phyloP scores from a whole-genome alignment of 2,329 filamentous ascomycete genomes.

The Thielaviopsis ethacetica region DNA sequence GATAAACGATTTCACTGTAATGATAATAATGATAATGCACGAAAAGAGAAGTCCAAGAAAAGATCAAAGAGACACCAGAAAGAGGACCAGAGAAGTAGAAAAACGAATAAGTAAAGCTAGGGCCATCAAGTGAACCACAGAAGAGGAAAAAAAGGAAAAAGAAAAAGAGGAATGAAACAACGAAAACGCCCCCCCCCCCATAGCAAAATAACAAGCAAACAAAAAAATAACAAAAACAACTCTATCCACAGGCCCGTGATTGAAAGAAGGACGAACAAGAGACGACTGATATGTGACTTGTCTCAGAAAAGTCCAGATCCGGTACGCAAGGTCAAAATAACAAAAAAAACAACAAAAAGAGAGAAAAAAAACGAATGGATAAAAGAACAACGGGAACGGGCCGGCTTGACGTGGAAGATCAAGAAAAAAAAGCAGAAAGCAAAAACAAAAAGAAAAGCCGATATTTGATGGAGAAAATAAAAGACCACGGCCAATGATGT shows the following conservation, averaged over 20 bases:
- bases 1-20: background rate
- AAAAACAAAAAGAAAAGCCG: constrained; percentile 12
- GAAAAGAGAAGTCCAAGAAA: background rate
- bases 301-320: background rate
- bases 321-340: background rate
- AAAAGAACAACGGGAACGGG: background rate
- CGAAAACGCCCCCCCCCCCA: background rate
- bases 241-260: background rate
- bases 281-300: background rate
- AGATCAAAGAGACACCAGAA: background rate
- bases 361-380: background rate
- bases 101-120: background rate
- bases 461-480: constrained; percentile 11
- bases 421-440: constrained; percentile 14
- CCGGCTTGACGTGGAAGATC: constrained; percentile 11
- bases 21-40: background rate
- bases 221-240: background rate
- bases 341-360: background rate
- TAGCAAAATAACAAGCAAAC: background rate
- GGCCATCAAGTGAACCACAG: background rate
- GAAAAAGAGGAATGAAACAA: background rate
- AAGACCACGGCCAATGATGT: background rate
- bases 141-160: background rate
- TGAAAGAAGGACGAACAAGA: background rate
- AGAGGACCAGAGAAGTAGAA: background rate